A percentile compares a stretch with the other conserved stretches of the same genome.
phyloP scores from a whole-genome alignment of 1,284 basidiomycete species.

The Peniophora sp. region DNA sequence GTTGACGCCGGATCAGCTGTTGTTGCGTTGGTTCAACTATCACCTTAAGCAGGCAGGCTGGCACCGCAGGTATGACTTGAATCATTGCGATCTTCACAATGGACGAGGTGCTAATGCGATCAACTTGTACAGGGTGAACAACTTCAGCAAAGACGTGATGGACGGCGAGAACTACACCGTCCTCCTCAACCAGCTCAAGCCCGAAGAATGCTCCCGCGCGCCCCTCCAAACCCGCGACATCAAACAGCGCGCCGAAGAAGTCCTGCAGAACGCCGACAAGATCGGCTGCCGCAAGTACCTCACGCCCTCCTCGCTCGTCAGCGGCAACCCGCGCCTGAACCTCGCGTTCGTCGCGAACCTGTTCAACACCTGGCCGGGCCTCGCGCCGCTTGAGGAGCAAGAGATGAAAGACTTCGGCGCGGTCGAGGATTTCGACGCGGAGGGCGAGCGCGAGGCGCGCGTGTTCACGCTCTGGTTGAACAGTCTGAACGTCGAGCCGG shows the following conservation, averaged over 20 bases:
- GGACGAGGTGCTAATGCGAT: neutral
- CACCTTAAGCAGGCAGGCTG: conserved; percentile 95
- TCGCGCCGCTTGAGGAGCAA: conserved; percentile 88
- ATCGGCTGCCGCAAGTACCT: conserved; percentile 97
- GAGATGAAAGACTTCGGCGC: conserved; percentile 77
- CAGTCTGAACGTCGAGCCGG: conserved; percentile 91
- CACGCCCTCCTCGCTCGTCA: conserved; percentile 83
- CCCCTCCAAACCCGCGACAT: conserved; percentile 85
- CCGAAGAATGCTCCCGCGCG: conserved; percentile 86
- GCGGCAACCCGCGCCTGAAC: conserved; percentile 97
- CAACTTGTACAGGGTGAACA: conserved; percentile 65
- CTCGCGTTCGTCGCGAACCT: conserved; percentile 97
- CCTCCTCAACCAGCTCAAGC: conserved; percentile 91
- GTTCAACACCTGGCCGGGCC: conserved; percentile 95
- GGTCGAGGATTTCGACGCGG: conserved; percentile 97
- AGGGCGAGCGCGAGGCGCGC: conserved; percentile 95
- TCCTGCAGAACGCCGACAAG: conserved; percentile 87
- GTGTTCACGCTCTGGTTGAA: conserved; percentile 99
- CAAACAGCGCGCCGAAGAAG: conserved; percentile 81
- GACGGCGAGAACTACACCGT: conserved; percentile 98
- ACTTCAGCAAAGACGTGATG: conserved; percentile 92
- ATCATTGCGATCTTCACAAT: neutral
- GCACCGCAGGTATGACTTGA: conserved; percentile 56
- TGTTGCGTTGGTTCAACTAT: conserved; percentile 98
- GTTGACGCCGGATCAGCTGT: conserved; percentile 93